These are phyloP conservation scores for Nematodospora anomalae DNA, from an alignment of 1,139 yeast genomes.

Conservation along the genomic window DNA sequence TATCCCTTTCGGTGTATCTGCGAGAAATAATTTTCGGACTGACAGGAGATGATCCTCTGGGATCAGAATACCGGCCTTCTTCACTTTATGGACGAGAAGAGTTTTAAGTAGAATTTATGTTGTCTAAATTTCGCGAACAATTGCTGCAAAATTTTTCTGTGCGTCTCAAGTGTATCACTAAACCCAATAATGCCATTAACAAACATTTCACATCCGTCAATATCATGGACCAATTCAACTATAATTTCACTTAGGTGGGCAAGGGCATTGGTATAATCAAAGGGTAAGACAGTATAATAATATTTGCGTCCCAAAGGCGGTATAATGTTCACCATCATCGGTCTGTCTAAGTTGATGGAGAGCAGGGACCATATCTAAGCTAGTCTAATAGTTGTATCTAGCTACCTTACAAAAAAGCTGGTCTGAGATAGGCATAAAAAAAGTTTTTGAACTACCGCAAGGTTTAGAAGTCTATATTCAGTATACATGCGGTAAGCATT, in stretches of 20 bases:
- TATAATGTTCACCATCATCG: not conserved
- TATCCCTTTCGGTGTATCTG: no score
- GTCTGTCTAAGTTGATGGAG: conserved; percentile 3
- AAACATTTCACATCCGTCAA: not conserved
- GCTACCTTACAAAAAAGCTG: no score
- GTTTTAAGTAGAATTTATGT: not conserved
- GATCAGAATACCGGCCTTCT: no score
- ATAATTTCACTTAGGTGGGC: not conserved
- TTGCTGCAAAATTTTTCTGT: not conserved
- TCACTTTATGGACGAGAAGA: not conserved
- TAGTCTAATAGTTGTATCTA: conserved; percentile 3
- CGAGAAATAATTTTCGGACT: no score
- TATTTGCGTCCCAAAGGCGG: conserved; percentile 3
- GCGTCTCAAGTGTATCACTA: not conserved
- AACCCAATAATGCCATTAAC: not conserved
- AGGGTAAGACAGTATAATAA: not conserved
- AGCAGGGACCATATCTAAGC: conserved; percentile 2
- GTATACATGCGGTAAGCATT: no score
- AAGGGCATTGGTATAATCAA: not conserved
- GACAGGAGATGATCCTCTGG: no score
- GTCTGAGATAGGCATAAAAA: no score
- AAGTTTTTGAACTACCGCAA: no score
- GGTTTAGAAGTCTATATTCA: no score
- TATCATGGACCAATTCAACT: not conserved
- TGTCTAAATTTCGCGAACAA: not conserved